These are phyloP conservation scores for Cardamine chenopodiifolia DNA, from an alignment of 345 rosid genomes.

Conservation along the genomic window DNA sequence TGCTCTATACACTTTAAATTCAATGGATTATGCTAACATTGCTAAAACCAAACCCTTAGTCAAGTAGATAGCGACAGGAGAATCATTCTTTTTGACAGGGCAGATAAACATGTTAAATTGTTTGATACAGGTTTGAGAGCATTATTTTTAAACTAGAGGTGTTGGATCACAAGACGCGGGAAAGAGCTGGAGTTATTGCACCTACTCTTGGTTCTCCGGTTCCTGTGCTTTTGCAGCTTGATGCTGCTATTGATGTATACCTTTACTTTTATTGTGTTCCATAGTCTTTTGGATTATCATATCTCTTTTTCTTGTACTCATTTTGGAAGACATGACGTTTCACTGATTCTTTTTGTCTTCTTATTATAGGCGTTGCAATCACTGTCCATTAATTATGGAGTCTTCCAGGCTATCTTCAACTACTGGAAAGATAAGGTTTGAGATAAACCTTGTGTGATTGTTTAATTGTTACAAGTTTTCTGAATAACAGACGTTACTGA, in stretches of 20 bases:
- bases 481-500: background rate
- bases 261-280: constrained; percentile 32
- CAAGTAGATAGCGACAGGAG: background rate
- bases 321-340: background rate
- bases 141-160: constrained; percentile 91
- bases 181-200: constrained; percentile 91
- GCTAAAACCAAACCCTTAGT: background rate
- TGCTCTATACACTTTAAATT: background rate
- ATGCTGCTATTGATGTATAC: constrained; percentile 83
- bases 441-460: constrained; percentile 1
- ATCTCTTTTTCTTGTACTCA: constrained; percentile 15
- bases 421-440: constrained; percentile 96
- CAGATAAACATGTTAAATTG: background rate
- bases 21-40: constrained; percentile 10
- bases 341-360: constrained; percentile 11
- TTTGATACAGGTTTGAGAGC: constrained; percentile 66
- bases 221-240: constrained; percentile 82
- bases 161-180: constrained; percentile 95
- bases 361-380: constrained; percentile 72
- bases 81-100: background rate
- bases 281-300: constrained; percentile 4
- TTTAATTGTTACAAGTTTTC: constrained; percentile 13
- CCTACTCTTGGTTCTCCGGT: constrained; percentile 81
- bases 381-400: constrained; percentile 60
- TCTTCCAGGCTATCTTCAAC: constrained; percentile 71